A percentile compares a stretch with the other conserved stretches of the same genome.
Evolutionary conservation across 2,329 filamentous ascomycete species (phyloP).

Genomic region (Stagonosporopsis chrysanthemi): DNA sequence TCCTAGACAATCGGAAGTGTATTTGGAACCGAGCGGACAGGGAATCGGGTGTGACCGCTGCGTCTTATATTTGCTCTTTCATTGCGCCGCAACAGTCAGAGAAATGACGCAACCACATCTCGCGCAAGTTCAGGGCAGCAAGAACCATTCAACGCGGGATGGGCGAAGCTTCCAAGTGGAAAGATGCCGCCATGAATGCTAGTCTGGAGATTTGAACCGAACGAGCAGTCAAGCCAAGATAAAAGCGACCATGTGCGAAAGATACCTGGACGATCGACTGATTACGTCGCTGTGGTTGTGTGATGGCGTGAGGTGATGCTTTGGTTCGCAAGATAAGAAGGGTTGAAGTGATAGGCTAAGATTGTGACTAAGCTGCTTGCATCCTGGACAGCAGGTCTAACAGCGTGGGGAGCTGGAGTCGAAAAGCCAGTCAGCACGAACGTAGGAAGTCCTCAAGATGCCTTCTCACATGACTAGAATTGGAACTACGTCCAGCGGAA

Average conservation of each 20-base stretch:
- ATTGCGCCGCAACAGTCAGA: conserved; percentile 27
- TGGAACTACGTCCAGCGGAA: background rate
- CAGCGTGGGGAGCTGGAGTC: background rate
- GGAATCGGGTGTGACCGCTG: conserved; percentile 17
- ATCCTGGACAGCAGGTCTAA: conserved; percentile 20
- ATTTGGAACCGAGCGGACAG: conserved; percentile 13
- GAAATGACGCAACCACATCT: conserved; percentile 40
- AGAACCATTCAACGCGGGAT: conserved; percentile 40
- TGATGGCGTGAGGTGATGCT: conserved; percentile 47
- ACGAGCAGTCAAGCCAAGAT: conserved; percentile 30
- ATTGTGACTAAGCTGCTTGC: conserved; percentile 32
- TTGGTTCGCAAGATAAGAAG: conserved; percentile 35
- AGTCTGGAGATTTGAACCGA: conserved; percentile 21
- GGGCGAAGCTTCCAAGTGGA: conserved; percentile 22
- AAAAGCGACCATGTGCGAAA: conserved; percentile 26
- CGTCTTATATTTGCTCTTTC: conserved; percentile 46
- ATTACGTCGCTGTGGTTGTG: conserved; percentile 28
- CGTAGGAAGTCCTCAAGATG: background rate
- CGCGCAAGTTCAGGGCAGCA: conserved; percentile 15
- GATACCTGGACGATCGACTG: conserved; percentile 13
- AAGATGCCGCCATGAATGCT: conserved; percentile 27
- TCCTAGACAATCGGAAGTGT: conserved; percentile 13
- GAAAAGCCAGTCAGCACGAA: background rate
- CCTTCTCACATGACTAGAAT: background rate
- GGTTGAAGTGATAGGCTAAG: conserved; percentile 37